These are phyloP conservation scores for Coprinopsis marcescibilis DNA, from an alignment of 768 basidiomycete genomes.

Conservation along the genomic window DNA sequence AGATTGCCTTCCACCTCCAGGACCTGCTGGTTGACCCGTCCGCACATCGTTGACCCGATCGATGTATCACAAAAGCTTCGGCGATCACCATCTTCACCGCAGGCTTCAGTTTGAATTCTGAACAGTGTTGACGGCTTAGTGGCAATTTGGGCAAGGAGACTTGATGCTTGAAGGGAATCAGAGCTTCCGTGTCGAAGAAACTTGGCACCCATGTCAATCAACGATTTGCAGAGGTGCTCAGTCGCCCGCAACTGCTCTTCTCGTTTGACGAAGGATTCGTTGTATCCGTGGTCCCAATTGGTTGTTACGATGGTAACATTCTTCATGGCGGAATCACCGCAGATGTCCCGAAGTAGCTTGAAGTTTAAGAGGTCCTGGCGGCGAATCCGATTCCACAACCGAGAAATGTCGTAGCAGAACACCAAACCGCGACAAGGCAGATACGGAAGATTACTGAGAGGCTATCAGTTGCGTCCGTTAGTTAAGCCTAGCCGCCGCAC, in stretches of 20 bases:
- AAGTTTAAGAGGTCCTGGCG: not conserved
- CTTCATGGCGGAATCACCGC: not conserved
- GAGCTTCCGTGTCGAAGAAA: not conserved
- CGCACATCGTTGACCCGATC: not conserved
- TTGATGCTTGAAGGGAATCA: not conserved
- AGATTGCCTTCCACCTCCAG: not conserved
- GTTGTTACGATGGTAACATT: not conserved
- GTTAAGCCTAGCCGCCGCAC: not conserved
- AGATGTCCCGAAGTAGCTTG: not conserved
- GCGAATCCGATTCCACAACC: not conserved
- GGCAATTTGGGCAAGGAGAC: not conserved
- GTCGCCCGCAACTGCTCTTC: not conserved
- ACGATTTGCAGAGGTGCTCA: not conserved
- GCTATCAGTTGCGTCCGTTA: not conserved
- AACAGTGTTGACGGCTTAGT: not conserved
- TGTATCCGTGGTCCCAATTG: not conserved
- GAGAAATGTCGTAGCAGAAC: conserved; percentile 1
- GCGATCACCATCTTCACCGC: not conserved
- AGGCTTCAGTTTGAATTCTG: not conserved
- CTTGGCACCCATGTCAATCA: not conserved
- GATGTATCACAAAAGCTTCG: not conserved
- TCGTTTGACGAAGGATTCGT: not conserved
- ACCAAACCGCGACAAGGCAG: not conserved
- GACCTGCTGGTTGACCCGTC: not conserved
- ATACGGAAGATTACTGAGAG: not conserved